Base-by-base conservation (phyloP, 2,329 filamentous ascomycete species). In the Hypoxylon sp. region DNA sequence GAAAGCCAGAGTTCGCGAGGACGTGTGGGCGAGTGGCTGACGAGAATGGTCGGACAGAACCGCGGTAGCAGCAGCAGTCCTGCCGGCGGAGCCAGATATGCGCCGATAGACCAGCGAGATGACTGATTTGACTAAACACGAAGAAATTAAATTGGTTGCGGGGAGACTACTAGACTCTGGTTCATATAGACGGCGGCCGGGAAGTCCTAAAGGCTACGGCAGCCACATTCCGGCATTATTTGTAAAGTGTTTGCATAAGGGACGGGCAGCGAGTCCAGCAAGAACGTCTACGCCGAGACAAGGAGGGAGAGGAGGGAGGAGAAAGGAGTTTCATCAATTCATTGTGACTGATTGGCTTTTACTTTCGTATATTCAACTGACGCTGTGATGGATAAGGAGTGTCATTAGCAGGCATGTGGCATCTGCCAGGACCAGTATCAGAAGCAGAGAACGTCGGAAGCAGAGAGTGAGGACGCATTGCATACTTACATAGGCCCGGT, bases 21-120 rank as follows among this genome's bases (percentile, higher is more conserved):
- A 18, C 67, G 79, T 53, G 75, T 84, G 29, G 77, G 80, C 21
- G 81, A 81, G 7, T 86, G 83, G 82, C 66, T 81, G 8, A 75
- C 71, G 7, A 73, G 75, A 18, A 70, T 80, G 42, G 71, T 78
- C 17, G 74, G 77, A 10, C 73, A 69, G 51, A 67, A 73, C n/a
- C 68, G 75, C n/a, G 68, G 69, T 21, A 64, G 70, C 0, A 68
- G 68, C 18, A 71, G 72, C 35, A 72, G 70, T 35, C 71, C 73
- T 24, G 71, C 72, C 13, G 65, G 69, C 37, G 67, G 70, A 31
- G 73, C 69, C 18, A 70, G 74, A 61, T 79, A 79, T 62, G 73
- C 73, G 42, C 74, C 75, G 9, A 63, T 79, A 47, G 75, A 73
- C 27, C 77, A 80, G 50, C 67, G 70, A 38, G 77, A 77, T 17